These are phyloP conservation scores for Hansenula lynferdii DNA, from an alignment of 1,139 yeast genomes.

Conservation along the genomic window DNA sequence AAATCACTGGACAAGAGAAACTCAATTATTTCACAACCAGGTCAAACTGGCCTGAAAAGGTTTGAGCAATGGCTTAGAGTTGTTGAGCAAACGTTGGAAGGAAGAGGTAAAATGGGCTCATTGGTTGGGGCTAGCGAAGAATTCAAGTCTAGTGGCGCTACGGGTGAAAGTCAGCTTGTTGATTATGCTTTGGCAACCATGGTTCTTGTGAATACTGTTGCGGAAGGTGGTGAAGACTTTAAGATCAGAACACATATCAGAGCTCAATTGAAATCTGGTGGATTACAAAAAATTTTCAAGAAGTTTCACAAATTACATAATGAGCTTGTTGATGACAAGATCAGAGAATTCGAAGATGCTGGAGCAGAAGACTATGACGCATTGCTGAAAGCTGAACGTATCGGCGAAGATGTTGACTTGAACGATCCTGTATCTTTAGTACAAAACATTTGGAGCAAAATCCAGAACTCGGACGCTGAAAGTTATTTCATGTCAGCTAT, in stretches of 20 bases:
- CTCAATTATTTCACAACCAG: slow-evolving; percentile 25
- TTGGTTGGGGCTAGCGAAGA: slow-evolving; percentile 95
- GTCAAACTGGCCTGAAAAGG: slow-evolving; percentile 37
- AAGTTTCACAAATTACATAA: slow-evolving; percentile 59
- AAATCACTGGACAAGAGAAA: slow-evolving; percentile 31
- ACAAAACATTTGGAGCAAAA: slow-evolving; percentile 61
- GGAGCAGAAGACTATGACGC: slow-evolving; percentile 72
- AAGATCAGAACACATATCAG: slow-evolving; percentile 71
- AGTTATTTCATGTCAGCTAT: slow-evolving; percentile 71
- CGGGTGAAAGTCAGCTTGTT: slow-evolving; percentile 64
- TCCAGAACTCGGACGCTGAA: slow-evolving; percentile 69
- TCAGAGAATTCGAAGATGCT: slow-evolving; percentile 56
- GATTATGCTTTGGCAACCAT: slow-evolving; percentile 81
- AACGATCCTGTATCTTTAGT: slow-evolving; percentile 75
- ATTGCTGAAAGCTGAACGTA: slow-evolving; percentile 52
- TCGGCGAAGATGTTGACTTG: slow-evolving; percentile 59
- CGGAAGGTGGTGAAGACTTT: slow-evolving; percentile 60
- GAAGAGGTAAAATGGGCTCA: slow-evolving; percentile 86
- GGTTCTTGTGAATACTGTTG: slow-evolving; percentile 69
- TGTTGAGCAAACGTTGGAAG: slow-evolving; percentile 72
- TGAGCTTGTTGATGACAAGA: slow-evolving; percentile 61
- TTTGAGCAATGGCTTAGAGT: slow-evolving; percentile 84
- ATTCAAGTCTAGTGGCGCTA: slow-evolving; percentile 42
- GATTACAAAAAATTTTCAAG: slow-evolving; percentile 58
- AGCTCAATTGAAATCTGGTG: slow-evolving; percentile 73